Percentiles rank a stretch among this genome's conserved stretches.
phyloP scores from a whole-genome alignment of 495 filamentous ascomycete species.

The Cenococcum geophilum region DNA sequence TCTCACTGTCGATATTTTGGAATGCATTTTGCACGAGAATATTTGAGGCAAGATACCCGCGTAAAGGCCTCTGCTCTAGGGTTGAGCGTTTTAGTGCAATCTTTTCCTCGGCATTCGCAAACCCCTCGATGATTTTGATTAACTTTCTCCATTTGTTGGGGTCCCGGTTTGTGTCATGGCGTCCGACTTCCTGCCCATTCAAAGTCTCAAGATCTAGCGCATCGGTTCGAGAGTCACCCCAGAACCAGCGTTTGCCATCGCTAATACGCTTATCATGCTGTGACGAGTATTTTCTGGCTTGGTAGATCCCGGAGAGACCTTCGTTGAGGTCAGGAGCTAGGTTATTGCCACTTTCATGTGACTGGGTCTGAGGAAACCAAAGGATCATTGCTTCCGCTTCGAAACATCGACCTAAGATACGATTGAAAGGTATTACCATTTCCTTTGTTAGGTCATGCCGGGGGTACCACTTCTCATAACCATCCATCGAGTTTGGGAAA shows the following conservation, averaged over 20 bases:
- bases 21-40: not conserved
- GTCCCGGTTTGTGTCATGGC: constrained; percentile 42
- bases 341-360: not conserved
- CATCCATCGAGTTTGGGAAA: constrained; percentile 34
- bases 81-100: constrained; percentile 7
- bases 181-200: constrained; percentile 47
- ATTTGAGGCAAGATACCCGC: not conserved
- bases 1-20: not conserved
- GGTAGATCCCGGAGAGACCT: constrained; percentile 36
- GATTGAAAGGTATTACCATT: constrained; percentile 45
- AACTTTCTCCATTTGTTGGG: constrained; percentile 44
- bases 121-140: constrained; percentile 42
- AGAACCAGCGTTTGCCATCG: constrained; percentile 47
- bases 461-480: constrained; percentile 47
- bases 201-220: constrained; percentile 50
- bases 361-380: constrained; percentile 34
- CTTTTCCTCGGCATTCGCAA: constrained; percentile 7
- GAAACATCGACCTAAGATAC: constrained; percentile 51
- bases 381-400: constrained; percentile 46
- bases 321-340: constrained; percentile 15
- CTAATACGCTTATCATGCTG: constrained; percentile 45
- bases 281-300: constrained; percentile 42
- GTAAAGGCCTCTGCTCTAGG: constrained; percentile 5
- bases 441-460: constrained; percentile 37
- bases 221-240: constrained; percentile 51